Base-by-base conservation (phyloP, 2,329 filamentous ascomycete genomes). In the Fusarium multiceps region DNA sequence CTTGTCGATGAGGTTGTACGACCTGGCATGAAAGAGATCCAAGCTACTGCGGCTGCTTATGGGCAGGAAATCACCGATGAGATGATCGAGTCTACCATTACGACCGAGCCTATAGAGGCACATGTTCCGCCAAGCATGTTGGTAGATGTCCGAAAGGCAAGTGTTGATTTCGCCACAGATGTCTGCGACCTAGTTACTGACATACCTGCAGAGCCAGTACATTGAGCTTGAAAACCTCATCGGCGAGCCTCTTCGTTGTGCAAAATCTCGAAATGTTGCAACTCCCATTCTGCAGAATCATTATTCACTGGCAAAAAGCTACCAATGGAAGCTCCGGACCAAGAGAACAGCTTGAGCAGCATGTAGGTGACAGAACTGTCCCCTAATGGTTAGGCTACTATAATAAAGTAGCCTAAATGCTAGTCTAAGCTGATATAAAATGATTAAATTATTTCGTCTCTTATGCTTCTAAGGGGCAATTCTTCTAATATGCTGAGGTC, bases 201-300 rank as follows among this genome's bases (percentile, higher is more conserved):
- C 32, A n/a, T 7, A 37, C n/a, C 13, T 30, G 7, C 6, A 73
- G 72, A 66, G 63, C n/a, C 72, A 72, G 42, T 74, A 71, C 18
- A 75, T 75, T 28, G 73, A 75, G 27, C 55, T 71, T 20, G 73
- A 75, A 43, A 75, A 74, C 30, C 55, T 75, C 8, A 59, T 75
- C 18, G 73, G 73, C n/a, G 73, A 75, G 12, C 73, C 73, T 14
- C 41, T 75, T 21, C 61, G 69, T 37, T 69, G 64, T 21, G 73
- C 71, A 27, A 63, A 72, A 25, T 64, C 64, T 16, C 62, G 56
- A 4, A 59, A 69, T 28, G 42, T 72, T 30, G 45, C 69, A 40
- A 69, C 61, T 18, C 69, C 70, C 2, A 59, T 68, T 25, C 48
- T 72, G 8, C 54, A 63, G 20, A 70, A 59, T 28, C 56, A 74